phyloP scores from a whole-genome alignment of 805 yeast genomes.

The Wickerhamiella dianesei region DNA sequence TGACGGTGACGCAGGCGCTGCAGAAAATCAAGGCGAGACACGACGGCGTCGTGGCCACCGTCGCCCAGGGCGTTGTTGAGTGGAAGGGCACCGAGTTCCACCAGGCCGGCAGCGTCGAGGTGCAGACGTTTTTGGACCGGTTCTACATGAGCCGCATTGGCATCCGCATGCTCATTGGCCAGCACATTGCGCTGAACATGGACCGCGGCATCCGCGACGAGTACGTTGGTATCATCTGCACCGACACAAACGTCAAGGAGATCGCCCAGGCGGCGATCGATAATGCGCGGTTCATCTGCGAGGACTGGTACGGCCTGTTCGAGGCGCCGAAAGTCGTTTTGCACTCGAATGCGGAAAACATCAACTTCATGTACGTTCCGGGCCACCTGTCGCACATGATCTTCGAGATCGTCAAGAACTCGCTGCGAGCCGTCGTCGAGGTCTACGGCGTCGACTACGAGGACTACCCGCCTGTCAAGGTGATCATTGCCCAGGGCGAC shows the following conservation, averaged over 20 bases:
- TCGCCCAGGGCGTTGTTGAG: slow-evolving; percentile 84
- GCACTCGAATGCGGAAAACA: slow-evolving; percentile 53
- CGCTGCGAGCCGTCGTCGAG: slow-evolving; percentile 80
- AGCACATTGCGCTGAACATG: slow-evolving; percentile 70
- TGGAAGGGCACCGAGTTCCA: slow-evolving; percentile 52
- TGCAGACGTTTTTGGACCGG: slow-evolving; percentile 70
- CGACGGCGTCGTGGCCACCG: slow-evolving; percentile 85
- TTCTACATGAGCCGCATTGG: slow-evolving; percentile 88
- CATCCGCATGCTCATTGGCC: slow-evolving; percentile 88
- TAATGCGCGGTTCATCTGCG: slow-evolving; percentile 80
- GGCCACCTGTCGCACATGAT: slow-evolving; percentile 87
- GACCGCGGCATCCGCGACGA: slow-evolving; percentile 45
- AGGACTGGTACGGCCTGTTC: slow-evolving; percentile 74
- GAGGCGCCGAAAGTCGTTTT: slow-evolving; percentile 77
- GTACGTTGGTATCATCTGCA: slow-evolving; percentile 81
- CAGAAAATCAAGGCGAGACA: slow-evolving; percentile 67
- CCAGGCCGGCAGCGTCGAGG: slow-evolving; percentile 48
- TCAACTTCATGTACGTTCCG: slow-evolving; percentile 81
- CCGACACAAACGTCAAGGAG: slow-evolving; percentile 70
- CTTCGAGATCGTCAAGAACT: slow-evolving; percentile 76
- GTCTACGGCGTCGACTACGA: slow-evolving; percentile 55
- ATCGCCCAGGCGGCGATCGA: slow-evolving; percentile 81
- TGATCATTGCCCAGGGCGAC: slow-evolving; percentile 75
- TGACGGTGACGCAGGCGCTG: slow-evolving; percentile 48
- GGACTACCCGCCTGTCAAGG: slow-evolving; percentile 69